Conservation (phyloP, 2,329 filamentous ascomycete genomes). For the Alternaria dauci region DNA sequence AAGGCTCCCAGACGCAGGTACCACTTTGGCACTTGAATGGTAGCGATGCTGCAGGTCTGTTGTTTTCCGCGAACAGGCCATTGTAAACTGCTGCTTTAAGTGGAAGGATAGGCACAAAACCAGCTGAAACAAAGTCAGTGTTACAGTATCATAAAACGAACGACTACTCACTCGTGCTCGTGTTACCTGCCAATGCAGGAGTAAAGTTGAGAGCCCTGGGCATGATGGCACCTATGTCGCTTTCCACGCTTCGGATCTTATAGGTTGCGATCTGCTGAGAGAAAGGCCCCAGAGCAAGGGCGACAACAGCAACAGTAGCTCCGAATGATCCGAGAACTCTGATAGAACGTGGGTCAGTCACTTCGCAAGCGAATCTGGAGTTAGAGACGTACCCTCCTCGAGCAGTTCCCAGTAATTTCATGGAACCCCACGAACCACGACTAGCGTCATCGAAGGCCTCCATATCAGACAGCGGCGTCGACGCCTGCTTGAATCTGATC, state of each 20-base stretch:
- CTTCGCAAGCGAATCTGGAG: not conserved
- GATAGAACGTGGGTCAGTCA: slow-evolving; percentile 5
- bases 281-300: slow-evolving; percentile 22
- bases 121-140: slow-evolving; percentile 10
- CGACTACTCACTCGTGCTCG: slow-evolving; percentile 20
- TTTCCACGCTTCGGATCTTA: slow-evolving; percentile 21
- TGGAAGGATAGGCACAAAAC: slow-evolving; percentile 22
- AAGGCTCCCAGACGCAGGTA: slow-evolving; percentile 21
- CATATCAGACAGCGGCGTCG: slow-evolving; percentile 19
- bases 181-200: slow-evolving; percentile 17
- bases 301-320: slow-evolving; percentile 18
- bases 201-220: slow-evolving; percentile 23
- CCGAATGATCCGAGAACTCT: slow-evolving; percentile 23
- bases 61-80: slow-evolving; percentile 25
- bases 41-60: slow-evolving; percentile 21
- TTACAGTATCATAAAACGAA: not conserved
- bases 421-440: slow-evolving; percentile 22
- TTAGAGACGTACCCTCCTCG: slow-evolving; percentile 18
- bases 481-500: slow-evolving; percentile 19
- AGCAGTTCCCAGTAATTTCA: slow-evolving; percentile 16
- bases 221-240: slow-evolving; percentile 16
- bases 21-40: slow-evolving; percentile 21
- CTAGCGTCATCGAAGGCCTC: slow-evolving; percentile 24
- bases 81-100: slow-evolving; percentile 25
- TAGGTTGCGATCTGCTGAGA: slow-evolving; percentile 25